Conservation (phyloP, 1,284 basidiomycete genomes). For the Athelia psychrophila region DNA sequence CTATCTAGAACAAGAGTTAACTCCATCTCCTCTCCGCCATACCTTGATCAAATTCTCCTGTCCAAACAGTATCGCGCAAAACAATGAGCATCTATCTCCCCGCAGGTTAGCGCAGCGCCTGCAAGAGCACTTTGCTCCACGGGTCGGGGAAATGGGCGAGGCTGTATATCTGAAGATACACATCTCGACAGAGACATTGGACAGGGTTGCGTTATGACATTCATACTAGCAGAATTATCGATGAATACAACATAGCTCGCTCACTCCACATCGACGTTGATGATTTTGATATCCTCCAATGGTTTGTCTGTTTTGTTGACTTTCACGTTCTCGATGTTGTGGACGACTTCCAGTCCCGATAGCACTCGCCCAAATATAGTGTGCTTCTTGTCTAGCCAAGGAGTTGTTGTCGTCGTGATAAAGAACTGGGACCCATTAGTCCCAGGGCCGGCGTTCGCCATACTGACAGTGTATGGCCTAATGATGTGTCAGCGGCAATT, state of each 20-base stretch:
- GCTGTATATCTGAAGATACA: conserved; percentile 6
- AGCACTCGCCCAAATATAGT: conserved; percentile 89
- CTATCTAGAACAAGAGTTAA: conserved; percentile 10
- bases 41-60: conserved; percentile 40
- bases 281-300: conserved; percentile 88
- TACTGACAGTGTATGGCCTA: conserved; percentile 94
- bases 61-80: conserved; percentile 24
- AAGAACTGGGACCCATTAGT: conserved; percentile 99
- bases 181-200: conserved; percentile 16
- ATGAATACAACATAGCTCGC: neutral
- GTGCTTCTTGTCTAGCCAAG: conserved; percentile 97
- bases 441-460: conserved; percentile 95
- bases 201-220: conserved; percentile 23
- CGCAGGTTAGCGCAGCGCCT: conserved; percentile 12
- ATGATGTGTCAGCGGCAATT: conserved; percentile 9
- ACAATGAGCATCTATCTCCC: conserved; percentile 15
- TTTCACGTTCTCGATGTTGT: conserved; percentile 78
- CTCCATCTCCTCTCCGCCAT: conserved; percentile 13
- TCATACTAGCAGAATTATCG: neutral
- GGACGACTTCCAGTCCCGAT: conserved; percentile 82
- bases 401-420: conserved; percentile 94
- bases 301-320: conserved; percentile 85
- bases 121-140: neutral
- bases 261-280: conserved; percentile 70
- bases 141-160: neutral